Percentiles rank a stretch among this genome's conserved stretches.
Conservation (phyloP, 1,139 yeast genomes). For the Nakaseomyces nivariensis region DNA sequence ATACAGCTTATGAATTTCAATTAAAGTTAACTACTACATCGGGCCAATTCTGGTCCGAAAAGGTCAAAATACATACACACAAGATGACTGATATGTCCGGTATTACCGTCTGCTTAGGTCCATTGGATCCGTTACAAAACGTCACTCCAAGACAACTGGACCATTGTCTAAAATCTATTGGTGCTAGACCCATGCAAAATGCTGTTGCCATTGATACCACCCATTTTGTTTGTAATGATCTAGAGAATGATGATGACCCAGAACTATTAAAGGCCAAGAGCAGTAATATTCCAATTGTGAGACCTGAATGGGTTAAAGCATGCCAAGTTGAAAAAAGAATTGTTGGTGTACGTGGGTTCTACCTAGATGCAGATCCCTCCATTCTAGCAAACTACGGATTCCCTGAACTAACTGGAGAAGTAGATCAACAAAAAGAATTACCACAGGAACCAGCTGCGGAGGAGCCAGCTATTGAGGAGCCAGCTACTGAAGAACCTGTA, state of each 20-base stretch:
- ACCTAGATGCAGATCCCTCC: conserved; percentile 39
- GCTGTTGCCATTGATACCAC: conserved; percentile 84
- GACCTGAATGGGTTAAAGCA: conserved; percentile 96
- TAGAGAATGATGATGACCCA: conserved; percentile 21
- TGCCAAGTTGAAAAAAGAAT: conserved; percentile 84
- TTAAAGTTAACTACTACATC: conserved; percentile 81
- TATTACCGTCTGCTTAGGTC: conserved; percentile 84
- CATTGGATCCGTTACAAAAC: conserved; percentile 51
- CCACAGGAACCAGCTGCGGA: conserved; percentile 8
- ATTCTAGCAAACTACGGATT: conserved; percentile 29
- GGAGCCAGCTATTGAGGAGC: conserved; percentile 41
- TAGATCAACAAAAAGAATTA: background rate
- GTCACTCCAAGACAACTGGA: conserved; percentile 55
- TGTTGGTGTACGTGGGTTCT: conserved; percentile 86
- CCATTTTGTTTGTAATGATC: conserved; percentile 75
- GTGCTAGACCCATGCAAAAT: conserved; percentile 73
- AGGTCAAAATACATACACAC: conserved; percentile 68
- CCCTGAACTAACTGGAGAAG: conserved; percentile 15
- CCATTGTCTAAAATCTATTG: conserved; percentile 54
- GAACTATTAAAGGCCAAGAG: conserved; percentile 61
- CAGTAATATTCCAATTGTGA: conserved; percentile 82
- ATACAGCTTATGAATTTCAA: conserved; percentile 70
- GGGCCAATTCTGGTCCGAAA: conserved; percentile 66
- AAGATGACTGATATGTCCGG: conserved; percentile 96
- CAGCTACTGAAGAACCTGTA: conserved; percentile 3